A percentile compares a stretch with the other conserved stretches of the same genome.
These are phyloP conservation scores for Colletotrichum simmondsii DNA, from an alignment of 2,329 filamentous ascomycete genomes.

Conservation along the genomic window DNA sequence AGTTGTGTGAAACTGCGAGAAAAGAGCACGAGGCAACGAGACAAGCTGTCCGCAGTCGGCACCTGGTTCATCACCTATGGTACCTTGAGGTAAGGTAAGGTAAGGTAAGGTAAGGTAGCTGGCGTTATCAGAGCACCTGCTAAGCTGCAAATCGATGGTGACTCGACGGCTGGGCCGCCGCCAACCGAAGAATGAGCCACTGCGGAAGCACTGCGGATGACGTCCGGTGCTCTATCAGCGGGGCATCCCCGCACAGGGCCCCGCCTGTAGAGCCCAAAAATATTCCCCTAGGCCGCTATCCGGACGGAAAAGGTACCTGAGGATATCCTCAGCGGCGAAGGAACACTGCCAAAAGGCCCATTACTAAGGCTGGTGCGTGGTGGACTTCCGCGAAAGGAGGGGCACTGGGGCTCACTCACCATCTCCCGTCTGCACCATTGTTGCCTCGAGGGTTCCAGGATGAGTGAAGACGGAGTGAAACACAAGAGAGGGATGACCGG, in stretches of 20 bases:
- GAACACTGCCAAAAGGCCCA: background rate
- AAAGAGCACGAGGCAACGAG: background rate
- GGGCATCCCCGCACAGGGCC: constrained; percentile 16
- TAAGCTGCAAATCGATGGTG: background rate
- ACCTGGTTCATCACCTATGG: background rate
- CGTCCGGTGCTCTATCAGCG: constrained; percentile 22
- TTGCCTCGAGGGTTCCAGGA: background rate
- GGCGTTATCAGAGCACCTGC: background rate
- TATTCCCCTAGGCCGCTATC: background rate
- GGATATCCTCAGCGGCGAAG: background rate
- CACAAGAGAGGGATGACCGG: background rate
- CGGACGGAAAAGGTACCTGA: too few relatives aligned
- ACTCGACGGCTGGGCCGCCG: constrained; percentile 30
- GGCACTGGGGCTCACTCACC: background rate
- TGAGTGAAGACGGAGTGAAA: background rate
- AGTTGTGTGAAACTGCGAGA: background rate
- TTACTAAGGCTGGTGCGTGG: background rate
- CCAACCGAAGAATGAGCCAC: constrained; percentile 23
- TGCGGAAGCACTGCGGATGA: constrained; percentile 31
- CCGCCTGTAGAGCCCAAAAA: background rate
- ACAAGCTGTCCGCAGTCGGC: constrained; percentile 3
- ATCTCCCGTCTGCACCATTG: too few relatives aligned
- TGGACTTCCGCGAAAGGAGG: constrained; percentile 10
- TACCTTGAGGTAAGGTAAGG: too few relatives aligned
- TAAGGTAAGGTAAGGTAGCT: too few relatives aligned